These are phyloP conservation scores for Quillaja saponaria DNA, from an alignment of 306 rosid genomes.

Conservation along the genomic window DNA sequence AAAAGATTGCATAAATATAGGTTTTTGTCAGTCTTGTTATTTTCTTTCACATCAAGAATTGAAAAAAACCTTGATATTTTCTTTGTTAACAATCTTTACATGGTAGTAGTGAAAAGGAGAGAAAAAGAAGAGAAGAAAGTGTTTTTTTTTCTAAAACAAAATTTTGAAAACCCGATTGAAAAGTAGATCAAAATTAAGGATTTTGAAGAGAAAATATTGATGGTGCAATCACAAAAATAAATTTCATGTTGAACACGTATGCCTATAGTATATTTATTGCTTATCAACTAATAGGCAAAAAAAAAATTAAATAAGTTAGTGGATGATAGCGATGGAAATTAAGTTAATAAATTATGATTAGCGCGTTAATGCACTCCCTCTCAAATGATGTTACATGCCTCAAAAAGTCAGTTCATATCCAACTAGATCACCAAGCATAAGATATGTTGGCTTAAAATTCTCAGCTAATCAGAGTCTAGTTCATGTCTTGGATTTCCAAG, in stretches of 20 bases:
- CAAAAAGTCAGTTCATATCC: constrained; percentile 40
- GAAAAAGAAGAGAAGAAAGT: no score
- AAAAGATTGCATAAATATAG: constrained; percentile 9
- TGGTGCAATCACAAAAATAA: no score
- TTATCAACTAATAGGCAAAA: constrained; percentile 13
- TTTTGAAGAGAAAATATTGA: no score
- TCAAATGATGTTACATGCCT: constrained; percentile 56
- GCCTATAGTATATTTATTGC: neutral
- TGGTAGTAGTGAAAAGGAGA: no score
- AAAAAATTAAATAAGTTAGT: constrained; percentile 2
- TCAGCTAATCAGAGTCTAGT: constrained; percentile 40
- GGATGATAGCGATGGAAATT: constrained; percentile 30
- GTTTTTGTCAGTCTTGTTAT: constrained; percentile 5
- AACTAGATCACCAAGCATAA: constrained; percentile 37
- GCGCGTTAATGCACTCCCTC: constrained; percentile 38
- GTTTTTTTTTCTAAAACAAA: no score
- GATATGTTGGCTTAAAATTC: constrained; percentile 28
- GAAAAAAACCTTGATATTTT: neutral
- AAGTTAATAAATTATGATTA: constrained; percentile 20
- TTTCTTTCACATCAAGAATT: neutral
- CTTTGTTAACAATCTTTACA: no score
- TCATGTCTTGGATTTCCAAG: constrained; percentile 44
- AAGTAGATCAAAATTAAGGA: no score
- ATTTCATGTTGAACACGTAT: no score
- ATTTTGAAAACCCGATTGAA: no score